Base-by-base conservation (phyloP, 2,329 filamentous ascomycete species). In the Curvularia sp. region DNA sequence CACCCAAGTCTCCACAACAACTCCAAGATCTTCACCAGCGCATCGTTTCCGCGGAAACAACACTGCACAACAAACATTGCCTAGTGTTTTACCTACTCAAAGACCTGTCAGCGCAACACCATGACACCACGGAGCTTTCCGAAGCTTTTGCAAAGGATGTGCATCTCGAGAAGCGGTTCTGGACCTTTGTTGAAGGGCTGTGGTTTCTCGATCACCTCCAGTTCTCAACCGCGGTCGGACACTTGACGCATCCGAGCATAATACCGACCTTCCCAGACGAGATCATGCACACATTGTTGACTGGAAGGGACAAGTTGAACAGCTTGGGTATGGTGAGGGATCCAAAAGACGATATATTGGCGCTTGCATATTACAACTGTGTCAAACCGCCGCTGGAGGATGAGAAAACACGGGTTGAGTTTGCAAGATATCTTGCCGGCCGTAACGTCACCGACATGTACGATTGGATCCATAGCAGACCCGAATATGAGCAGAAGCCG, bases 31-130 rank as follows among this genome's bases (percentile, higher is more conserved):
- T 96, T 5, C 88, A 93, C 77, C 81, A 87, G 60, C 86, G 87
- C 58, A 88, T 96, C 63, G 84, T 88, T 74, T 83, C 86, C 25
- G 86, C 82, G 53, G 80, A 80, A 48, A 87, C 89, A 66, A 85
- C 89, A 7, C 82, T 86, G 53, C 89, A 93, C 75, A 89, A 93
- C 79, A 93, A 93, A 75, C 87, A 93, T 65, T 91, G 92, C 18
- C 84, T 95, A 47, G 82, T 96, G 63, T 96, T 91, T 81, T 96
- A 96, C 75, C 81, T 96, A 38, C 83, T 96, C 3, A 88, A 92
- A 70, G 91, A 96, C 74, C 86, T 89, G 71, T 86, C 89, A 38
- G 77, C 78, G 12, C 72, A 80, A 27, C 64, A 68, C 9, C 68
- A 74, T 46, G 81, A 84, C 50, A 81, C 82, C 19, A 81, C 82